Conservation (phyloP, 2,329 filamentous ascomycete species). For the Paecilomyces niveus region DNA sequence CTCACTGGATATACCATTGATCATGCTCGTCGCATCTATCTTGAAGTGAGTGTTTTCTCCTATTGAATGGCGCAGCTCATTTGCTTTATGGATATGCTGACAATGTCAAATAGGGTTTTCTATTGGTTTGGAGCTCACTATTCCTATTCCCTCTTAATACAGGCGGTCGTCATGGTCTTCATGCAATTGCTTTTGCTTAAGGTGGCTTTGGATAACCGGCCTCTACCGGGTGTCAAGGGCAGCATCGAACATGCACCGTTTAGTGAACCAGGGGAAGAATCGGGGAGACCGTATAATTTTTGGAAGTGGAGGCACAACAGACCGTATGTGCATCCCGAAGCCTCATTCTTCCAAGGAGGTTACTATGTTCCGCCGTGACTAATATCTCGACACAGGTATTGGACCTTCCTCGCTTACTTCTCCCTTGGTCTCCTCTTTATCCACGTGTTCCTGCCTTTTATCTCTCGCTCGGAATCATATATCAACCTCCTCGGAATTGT, state of each 20-base stretch:
- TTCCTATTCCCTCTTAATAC: slow-evolving; percentile 51
- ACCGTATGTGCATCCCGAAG: slow-evolving; percentile 34
- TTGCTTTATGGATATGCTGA: slow-evolving; percentile 5
- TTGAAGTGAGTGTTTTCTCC: slow-evolving; percentile 44
- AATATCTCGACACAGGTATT: slow-evolving; percentile 38
- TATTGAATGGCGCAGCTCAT: not conserved
- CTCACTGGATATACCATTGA: slow-evolving; percentile 59
- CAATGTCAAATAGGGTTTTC: slow-evolving; percentile 43
- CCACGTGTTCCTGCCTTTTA: slow-evolving; percentile 46
- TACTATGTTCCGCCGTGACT: slow-evolving; percentile 4
- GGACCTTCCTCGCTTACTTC: slow-evolving; percentile 52
- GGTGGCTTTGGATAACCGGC: slow-evolving; percentile 53
- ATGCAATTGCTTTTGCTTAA: slow-evolving; percentile 55
- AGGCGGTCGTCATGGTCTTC: slow-evolving; percentile 53
- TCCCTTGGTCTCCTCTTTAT: slow-evolving; percentile 41
- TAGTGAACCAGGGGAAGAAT: slow-evolving; percentile 17
- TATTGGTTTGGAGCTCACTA: slow-evolving; percentile 61
- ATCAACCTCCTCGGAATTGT: slow-evolving; percentile 38
- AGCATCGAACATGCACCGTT: slow-evolving; percentile 37
- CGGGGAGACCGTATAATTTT: slow-evolving; percentile 50
- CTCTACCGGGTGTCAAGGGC: slow-evolving; percentile 30
- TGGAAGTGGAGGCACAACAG: slow-evolving; percentile 55
- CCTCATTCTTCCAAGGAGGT: not conserved
- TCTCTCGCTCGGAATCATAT: slow-evolving; percentile 36
- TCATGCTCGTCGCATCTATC: slow-evolving; percentile 60